These are phyloP conservation scores for Trichodelitschia bisporula DNA, from an alignment of 495 filamentous ascomycete genomes.

Conservation along the genomic window DNA sequence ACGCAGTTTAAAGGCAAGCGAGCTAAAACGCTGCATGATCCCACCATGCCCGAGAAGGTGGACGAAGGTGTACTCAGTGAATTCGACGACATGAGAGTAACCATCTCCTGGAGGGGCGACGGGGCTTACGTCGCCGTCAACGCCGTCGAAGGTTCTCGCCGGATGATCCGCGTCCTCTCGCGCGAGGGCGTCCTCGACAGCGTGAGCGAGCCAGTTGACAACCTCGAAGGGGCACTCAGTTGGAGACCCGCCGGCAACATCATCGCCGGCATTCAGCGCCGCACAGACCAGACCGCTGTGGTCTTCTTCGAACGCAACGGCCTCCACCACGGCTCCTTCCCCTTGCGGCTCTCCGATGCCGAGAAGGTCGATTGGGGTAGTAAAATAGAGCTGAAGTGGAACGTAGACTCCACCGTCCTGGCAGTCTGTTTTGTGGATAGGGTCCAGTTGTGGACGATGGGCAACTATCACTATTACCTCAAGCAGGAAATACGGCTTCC, in stretches of 20 bases:
- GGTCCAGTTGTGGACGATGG: conserved; percentile 85
- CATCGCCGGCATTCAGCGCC: conserved; percentile 58
- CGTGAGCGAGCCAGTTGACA: conserved; percentile 81
- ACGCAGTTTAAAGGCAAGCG: conserved; percentile 92
- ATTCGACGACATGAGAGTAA: conserved; percentile 40
- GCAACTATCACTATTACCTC: conserved; percentile 96
- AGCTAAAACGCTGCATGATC: conserved; percentile 72
- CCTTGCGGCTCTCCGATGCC: conserved; percentile 36
- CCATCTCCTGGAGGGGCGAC: conserved; percentile 84
- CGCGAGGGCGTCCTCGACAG: conserved; percentile 76
- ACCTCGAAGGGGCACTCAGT: conserved; percentile 61
- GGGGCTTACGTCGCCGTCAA: conserved; percentile 80
- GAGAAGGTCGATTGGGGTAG: conserved; percentile 14
- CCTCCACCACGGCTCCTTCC: conserved; percentile 77
- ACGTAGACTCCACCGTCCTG: conserved; percentile 70
- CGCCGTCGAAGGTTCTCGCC: conserved; percentile 37
- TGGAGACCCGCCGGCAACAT: conserved; percentile 84
- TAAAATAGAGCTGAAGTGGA: conserved; percentile 54
- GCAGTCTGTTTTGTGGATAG: conserved; percentile 53
- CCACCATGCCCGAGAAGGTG: conserved; percentile 80
- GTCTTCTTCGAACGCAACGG: conserved; percentile 96
- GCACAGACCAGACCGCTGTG: conserved; percentile 45
- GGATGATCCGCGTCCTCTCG: conserved; percentile 69
- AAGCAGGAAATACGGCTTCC: conserved; percentile 47
- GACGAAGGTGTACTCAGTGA: conserved; percentile 57